Percentiles rank a stretch among this genome's conserved stretches.
phyloP scores from a whole-genome alignment of 306 rosid genomes.

The Lathyrus oleraceus region DNA sequence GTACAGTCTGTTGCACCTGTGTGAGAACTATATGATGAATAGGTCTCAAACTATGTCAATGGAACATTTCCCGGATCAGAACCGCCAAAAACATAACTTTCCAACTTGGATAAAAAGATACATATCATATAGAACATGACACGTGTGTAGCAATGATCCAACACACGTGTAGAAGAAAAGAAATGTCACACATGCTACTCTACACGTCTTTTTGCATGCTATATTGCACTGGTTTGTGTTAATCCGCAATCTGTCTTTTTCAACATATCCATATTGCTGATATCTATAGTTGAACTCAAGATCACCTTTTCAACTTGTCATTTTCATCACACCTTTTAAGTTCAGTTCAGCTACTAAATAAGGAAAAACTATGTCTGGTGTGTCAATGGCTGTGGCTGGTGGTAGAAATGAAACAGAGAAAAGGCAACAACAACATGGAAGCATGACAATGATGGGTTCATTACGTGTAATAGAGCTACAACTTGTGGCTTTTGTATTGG shows the following conservation, averaged over 20 bases:
- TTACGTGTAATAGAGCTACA: slow-evolving; percentile 77
- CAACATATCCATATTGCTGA: background rate
- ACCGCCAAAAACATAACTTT: background rate
- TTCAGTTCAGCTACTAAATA: slow-evolving; percentile 5
- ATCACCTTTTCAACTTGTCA: slow-evolving; percentile 19
- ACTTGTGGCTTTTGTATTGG: slow-evolving; percentile 78
- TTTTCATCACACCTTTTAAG: background rate
- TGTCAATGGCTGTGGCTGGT: slow-evolving; percentile 53
- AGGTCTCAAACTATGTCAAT: too few relatives aligned
- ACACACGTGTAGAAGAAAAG: background rate
- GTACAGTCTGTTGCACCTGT: too few relatives aligned
- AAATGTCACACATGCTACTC: slow-evolving; percentile 30
- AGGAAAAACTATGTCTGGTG: slow-evolving; percentile 55
- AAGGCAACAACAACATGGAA: slow-evolving; percentile 35
- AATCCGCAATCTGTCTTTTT: background rate
- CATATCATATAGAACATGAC: background rate
- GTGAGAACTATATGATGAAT: too few relatives aligned
- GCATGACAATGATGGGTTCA: slow-evolving; percentile 68
- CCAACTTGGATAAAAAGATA: background rate
- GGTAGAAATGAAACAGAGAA: slow-evolving; percentile 38
- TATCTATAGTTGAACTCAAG: background rate
- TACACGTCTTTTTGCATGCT: slow-evolving; percentile 25
- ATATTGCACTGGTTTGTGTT: background rate
- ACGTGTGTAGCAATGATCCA: background rate
- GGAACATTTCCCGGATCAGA: too few relatives aligned